Conservation (phyloP, 2,329 filamentous ascomycete genomes). For the Aspergillus fijiensis region DNA sequence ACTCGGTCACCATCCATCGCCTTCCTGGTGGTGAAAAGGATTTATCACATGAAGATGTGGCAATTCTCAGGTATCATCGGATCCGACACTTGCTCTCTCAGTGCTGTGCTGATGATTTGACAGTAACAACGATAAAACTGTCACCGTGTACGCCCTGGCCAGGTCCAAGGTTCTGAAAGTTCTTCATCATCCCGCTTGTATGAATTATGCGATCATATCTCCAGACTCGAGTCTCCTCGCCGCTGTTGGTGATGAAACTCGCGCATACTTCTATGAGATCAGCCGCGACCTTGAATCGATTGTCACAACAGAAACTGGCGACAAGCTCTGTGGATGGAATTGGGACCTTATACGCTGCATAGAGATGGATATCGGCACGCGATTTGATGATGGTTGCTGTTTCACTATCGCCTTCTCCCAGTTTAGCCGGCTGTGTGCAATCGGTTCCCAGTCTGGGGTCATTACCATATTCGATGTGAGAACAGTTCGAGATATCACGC, state of each 20-base stretch:
- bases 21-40: constrained; percentile 45
- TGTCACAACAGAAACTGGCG: constrained; percentile 29
- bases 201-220: constrained; percentile 93
- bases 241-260: constrained; percentile 83
- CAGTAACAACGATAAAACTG: constrained; percentile 90
- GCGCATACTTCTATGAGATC: constrained; percentile 74
- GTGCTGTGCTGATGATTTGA: constrained; percentile 56
- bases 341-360: constrained; percentile 43
- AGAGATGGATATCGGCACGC: constrained; percentile 42
- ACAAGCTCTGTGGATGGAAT: constrained; percentile 40
- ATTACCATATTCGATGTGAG: constrained; percentile 48
- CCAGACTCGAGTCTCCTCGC: constrained; percentile 79
- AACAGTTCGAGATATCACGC: constrained; percentile 26
- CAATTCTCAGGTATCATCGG: constrained; percentile 46
- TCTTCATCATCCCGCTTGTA: constrained; percentile 74
- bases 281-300: constrained; percentile 32
- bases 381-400: constrained; percentile 45
- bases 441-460: constrained; percentile 51
- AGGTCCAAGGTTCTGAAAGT: constrained; percentile 67
- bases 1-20: constrained; percentile 65
- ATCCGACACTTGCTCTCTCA: constrained; percentile 46
- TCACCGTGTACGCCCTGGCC: constrained; percentile 76
- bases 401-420: constrained; percentile 53
- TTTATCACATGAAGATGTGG: constrained; percentile 57
- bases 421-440: constrained; percentile 49